These are phyloP conservation scores for Fusarium algeriense DNA, from an alignment of 2,329 filamentous ascomycete genomes.

Conservation along the genomic window DNA sequence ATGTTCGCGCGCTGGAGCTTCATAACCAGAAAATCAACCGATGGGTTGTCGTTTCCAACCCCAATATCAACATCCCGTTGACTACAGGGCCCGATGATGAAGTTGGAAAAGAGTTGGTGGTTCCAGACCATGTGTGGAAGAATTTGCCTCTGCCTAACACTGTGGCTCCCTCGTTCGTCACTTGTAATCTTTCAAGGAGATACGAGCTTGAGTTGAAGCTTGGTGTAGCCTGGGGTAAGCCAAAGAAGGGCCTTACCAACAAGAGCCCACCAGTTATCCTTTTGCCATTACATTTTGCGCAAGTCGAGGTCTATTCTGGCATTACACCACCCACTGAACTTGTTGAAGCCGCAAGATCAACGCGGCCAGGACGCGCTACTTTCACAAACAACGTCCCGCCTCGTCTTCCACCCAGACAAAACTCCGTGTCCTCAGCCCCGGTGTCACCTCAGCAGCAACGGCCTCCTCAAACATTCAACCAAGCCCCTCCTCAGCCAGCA, in stretches of 20 bases:
- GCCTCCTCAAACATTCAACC: conserved; percentile 43
- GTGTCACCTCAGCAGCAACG: conserved; percentile 31
- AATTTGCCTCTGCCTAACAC: conserved; percentile 81
- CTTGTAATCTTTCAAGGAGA: conserved; percentile 85
- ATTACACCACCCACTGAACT: conserved; percentile 84
- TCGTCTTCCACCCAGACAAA: conserved; percentile 53
- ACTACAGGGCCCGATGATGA: conserved; percentile 67
- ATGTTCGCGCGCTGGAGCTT: conserved; percentile 82
- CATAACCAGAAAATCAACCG: conserved; percentile 75
- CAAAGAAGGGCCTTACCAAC: conserved; percentile 52
- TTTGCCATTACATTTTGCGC: conserved; percentile 80
- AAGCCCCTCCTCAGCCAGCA: conserved; percentile 48
- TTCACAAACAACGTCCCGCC: conserved; percentile 49
- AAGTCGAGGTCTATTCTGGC: conserved; percentile 85
- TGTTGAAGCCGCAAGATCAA: conserved; percentile 67
- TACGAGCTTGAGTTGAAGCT: conserved; percentile 89
- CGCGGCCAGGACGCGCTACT: conserved; percentile 56
- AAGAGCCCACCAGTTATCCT: conserved; percentile 76
- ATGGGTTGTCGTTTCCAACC: conserved; percentile 80
- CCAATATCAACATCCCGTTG: conserved; percentile 78
- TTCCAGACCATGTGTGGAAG: conserved; percentile 81
- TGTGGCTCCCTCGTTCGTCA: conserved; percentile 86
- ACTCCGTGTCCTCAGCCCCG: conserved; percentile 42
- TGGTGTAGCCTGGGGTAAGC: conserved; percentile 79
- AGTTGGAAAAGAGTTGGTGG: conserved; percentile 73